Evolutionary conservation across 306 rosid species (phyloP), one percentile per base, ranked within the genome.

Genomic region (Cucurbita argyrosperma): DNA sequence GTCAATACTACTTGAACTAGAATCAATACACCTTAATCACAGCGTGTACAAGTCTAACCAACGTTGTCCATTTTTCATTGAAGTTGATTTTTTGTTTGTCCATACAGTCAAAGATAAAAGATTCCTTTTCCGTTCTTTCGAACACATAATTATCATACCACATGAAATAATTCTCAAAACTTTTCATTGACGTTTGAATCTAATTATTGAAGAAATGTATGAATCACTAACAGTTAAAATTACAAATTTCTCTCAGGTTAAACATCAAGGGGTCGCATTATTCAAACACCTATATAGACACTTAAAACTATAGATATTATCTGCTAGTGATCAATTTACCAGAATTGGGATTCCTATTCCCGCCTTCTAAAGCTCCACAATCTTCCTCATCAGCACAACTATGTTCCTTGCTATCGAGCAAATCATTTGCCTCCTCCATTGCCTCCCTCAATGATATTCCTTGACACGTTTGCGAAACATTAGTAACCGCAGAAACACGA

Each of bases 1-100:
- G 81, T 84, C 84, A 84, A 90, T 80, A 82, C 82, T 37, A 40
- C 78, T 76, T 76, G 72, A 59, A 82, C 77, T 68, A 50, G 60
- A 30, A 80, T 38, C 62, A 50, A 39, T 60, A 52, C 72, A 57
- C 35, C 35, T 71, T 30, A 55, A n/a, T 7, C 8, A 38, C 16
- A 43, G 16, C 71, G n/a, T 7, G 43, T 19, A 64, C 19, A 21
- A 16, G 59, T 9, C 47, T 35, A 51, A 50, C 4, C 46, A 69
- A 50, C 19, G 46, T 30, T 30, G 40, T 50, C 30, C n/a, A 70
- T 1, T 49, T 69, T 30, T 21, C 5, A 50, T 49, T 8, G 38
- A 30, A 50, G 59, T 70, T 50, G 56, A 69, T 69, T 26, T 26
- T 26, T 69, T 69, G 58, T 49, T 49, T 49, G 58, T 49, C 58